phyloP scores from a whole-genome alignment of 176 grass and related monocot species.

The bread wheat (Triticum aestivum) region DNA sequence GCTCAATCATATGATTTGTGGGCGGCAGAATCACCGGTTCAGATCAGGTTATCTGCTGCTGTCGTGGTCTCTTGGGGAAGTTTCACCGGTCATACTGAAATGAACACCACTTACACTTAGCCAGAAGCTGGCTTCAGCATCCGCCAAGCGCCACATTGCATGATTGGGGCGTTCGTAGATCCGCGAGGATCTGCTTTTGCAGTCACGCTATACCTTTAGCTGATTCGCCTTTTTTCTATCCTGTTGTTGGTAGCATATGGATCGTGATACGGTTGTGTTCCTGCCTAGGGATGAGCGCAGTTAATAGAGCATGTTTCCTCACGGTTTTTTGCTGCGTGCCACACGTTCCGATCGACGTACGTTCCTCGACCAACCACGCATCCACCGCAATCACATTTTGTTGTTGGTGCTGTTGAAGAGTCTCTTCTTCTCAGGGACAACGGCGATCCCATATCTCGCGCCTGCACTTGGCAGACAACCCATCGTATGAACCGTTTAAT shows the following conservation, averaged over 20 bases:
- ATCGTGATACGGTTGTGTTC: not conserved
- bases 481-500: rapidly evolving
- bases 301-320: not conserved
- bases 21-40: not conserved
- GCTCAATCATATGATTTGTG: not conserved
- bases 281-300: not conserved
- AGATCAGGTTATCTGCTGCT: not conserved
- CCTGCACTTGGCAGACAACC: too few species aligned
- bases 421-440: too few species aligned
- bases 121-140: not conserved
- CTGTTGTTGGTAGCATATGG: not conserved
- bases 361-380: not conserved
- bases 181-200: not conserved
- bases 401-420: too few species aligned
- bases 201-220: not conserved
- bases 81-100: not conserved
- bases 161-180: not conserved
- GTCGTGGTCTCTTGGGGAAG: not conserved
- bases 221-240: not conserved
- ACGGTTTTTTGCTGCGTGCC: not conserved
- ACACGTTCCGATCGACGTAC: not conserved
- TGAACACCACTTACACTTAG: not conserved
- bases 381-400: not conserved
- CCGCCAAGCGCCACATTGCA: not conserved
- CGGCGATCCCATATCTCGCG: too few species aligned